phyloP scores from a whole-genome alignment of 129 eudicot species.

The Kitagawia praeruptora region DNA sequence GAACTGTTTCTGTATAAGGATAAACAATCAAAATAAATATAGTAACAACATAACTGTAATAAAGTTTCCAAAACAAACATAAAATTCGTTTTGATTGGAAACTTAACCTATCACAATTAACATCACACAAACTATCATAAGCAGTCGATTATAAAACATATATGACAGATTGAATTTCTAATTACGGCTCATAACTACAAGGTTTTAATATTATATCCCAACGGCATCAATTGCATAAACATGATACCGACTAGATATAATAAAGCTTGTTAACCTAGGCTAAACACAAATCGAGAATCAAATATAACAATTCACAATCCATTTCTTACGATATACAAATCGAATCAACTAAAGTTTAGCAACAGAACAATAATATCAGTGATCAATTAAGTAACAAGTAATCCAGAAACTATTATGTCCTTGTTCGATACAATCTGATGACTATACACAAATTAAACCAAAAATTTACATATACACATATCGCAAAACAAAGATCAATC shows the following conservation, averaged over 20 bases:
- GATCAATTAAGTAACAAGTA: background rate
- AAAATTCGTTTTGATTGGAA: background rate
- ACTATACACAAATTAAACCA: background rate
- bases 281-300: background rate
- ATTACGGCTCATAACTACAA: background rate
- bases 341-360: background rate
- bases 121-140: background rate
- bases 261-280: background rate
- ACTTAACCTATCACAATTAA: background rate
- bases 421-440: background rate
- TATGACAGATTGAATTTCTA: background rate
- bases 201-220: background rate
- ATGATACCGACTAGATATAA: background rate
- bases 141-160: background rate
- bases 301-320: background rate
- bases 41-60: background rate
- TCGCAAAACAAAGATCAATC: background rate
- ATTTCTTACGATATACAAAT: background rate
- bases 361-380: background rate
- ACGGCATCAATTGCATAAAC: background rate
- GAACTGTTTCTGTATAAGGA: constrained; percentile 14
- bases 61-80: background rate
- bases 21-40: background rate
- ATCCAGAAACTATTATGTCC: background rate
- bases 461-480: background rate